Base-by-base conservation (phyloP, 768 basidiomycete species). In the Termitomyces sp. region DNA sequence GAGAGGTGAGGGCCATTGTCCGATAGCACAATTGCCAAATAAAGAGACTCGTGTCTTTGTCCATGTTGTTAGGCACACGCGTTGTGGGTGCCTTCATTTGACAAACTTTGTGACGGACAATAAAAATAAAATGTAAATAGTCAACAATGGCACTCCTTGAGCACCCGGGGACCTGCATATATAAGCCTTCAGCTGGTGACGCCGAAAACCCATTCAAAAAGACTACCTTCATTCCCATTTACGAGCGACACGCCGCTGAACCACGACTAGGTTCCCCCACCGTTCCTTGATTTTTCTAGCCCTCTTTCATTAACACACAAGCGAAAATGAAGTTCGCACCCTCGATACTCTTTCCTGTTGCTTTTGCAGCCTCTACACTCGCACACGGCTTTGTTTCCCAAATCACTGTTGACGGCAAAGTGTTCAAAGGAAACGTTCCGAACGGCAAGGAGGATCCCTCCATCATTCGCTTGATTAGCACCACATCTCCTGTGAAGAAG, bases 401-500 rank as follows among this genome's bases (percentile, higher is more conserved):
- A 30, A 59, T 81, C 41, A 74, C 73, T 54, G 74, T 80, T 63
- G 75, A 74, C 40, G 76, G 75, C 23, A 72, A 75, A 57, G 57
- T 65, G 6, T 80, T 61, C 70, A 66, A 53, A 5, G 80, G 81
- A 30, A 71, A 76, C 61, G 58, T 59, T 5, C 75, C 76, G 7
- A 64, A 61, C 33, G 59, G 50, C 16, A 26, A 55, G 5, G 54
- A 70, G 1, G 69, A 63, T 20, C 59, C 68, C 20, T 75, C 74
- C 59, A 70, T 76, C 59, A 75, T 81, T 57, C 79, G 80, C 28
- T 73, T 78, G 59, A 67, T 82, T 58, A 67, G 63, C 64, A 59
- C 62, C 0, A 71, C 69, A 5, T 67, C 69, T 50, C 82, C 82
- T 0, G 73, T 77, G 63, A 76, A 89, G 70, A 84, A 84, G 41